phyloP scores from a whole-genome alignment of 1,284 basidiomycete species.

The Malassezia brasiliensis region DNA sequence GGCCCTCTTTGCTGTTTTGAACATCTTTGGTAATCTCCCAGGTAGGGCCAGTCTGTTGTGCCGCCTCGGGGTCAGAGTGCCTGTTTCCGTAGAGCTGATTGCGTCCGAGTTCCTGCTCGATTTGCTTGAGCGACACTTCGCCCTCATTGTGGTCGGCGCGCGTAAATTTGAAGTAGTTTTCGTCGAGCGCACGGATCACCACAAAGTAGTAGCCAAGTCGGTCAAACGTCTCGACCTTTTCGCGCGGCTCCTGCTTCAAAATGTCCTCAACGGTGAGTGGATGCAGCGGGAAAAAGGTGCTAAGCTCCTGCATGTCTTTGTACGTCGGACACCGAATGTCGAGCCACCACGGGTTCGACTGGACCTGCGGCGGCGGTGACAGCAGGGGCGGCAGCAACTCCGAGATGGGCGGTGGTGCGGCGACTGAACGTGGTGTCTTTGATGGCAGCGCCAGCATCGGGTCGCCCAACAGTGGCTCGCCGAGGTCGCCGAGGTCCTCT shows the following conservation, averaged over 20 bases:
- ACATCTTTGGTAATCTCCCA: conserved; percentile 51
- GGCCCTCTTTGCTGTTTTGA: conserved; percentile 55
- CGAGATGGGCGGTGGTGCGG: background rate
- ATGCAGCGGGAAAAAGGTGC: conserved; percentile 81
- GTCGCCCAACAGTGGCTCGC: background rate
- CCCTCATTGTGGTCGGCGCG: background rate
- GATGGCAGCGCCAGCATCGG: background rate
- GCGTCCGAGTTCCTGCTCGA: background rate
- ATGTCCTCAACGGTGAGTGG: conserved; percentile 92
- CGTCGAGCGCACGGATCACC: conserved; percentile 70
- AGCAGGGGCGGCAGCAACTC: background rate
- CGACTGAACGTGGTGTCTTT: background rate
- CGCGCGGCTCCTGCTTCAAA: conserved; percentile 81
- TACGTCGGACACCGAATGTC: conserved; percentile 82
- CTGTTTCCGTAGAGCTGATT: background rate
- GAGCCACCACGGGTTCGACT: conserved; percentile 65
- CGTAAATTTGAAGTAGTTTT: conserved; percentile 54
- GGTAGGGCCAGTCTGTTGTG: background rate
- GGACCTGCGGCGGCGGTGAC: background rate
- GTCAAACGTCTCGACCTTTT: conserved; percentile 82
- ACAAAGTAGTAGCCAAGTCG: conserved; percentile 87
- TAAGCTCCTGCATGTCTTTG: conserved; percentile 77
- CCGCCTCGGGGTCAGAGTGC: background rate
- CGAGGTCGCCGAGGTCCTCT: background rate
- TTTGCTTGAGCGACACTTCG: background rate